Evolutionary conservation across 2,329 filamentous ascomycete genomes (phyloP), one percentile per base, ranked within the genome.

Genomic region (Diaporthe citriasiana): DNA sequence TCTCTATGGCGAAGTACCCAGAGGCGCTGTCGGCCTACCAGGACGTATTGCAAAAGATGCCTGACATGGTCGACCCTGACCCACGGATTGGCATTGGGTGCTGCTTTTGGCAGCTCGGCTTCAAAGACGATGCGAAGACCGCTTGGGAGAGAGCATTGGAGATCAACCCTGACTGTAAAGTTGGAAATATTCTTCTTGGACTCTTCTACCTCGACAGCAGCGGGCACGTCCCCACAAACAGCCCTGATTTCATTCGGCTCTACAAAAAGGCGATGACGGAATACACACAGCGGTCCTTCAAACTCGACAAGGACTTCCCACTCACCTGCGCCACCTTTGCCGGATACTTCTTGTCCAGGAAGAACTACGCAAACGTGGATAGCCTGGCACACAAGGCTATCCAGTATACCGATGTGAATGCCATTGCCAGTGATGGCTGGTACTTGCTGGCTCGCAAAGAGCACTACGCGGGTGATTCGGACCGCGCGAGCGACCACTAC

Each of bases 371-470:
- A 33, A 95, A 95, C 75, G 95, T 97, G 13, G 95, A 98, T 77
- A 92, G 92, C 27, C 88, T 99, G 25, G 94, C 96, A 10, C 93
- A 95, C 81, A 97, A 97, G 82, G 95, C 97, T 9, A 98, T 99
- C 76, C 95, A 98, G 80, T 93, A 94, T 79, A 98, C 97, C 3
- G 97, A 99, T 81, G 94, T 98, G 78, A 98, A 98, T 82, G 94
- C 95, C 4, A 95, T 98, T 82, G 96, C 96, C 33, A 98, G 96
- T 84, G 97, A 99, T 81, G 97, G 97, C 47, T 98, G 96, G 95
- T 99, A 98, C 83, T 85, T 98, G 12, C 90, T 98, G 53, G 97
- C 95, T 38, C 90, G 95, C 75, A 98, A 97, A 82, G 94, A 96
- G 76, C 97, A 99, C 81, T 94, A 95, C 77, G 90, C 91, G 73